Percentiles rank a stretch among this genome's conserved stretches.
Evolutionary conservation across 106 monocot species (phyloP).

Genomic region (Narthecium ossifragum): DNA sequence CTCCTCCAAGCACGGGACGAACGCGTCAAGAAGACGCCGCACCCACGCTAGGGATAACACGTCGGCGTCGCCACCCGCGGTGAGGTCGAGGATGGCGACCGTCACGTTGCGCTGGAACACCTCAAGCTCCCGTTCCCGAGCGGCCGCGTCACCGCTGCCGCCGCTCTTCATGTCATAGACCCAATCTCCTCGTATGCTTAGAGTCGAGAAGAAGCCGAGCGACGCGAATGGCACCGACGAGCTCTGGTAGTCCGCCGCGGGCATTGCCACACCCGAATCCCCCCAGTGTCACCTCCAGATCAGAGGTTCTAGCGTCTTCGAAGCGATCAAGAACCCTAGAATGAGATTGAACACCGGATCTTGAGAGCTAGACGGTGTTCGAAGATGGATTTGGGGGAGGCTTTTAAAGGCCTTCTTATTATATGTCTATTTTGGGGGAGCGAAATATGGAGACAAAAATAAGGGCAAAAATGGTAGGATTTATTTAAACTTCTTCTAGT

Average conservation of each 20-base stretch:
- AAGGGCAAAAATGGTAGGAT: too few species aligned
- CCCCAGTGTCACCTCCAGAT: background rate
- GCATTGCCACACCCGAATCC: conserved; percentile 21
- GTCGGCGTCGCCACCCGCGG: conserved; percentile 10
- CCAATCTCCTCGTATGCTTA: conserved; percentile 42
- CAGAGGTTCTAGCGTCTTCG: too few species aligned
- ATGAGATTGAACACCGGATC: too few species aligned
- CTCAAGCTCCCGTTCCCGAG: conserved; percentile 33
- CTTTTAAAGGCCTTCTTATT: too few species aligned
- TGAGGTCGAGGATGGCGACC: conserved; percentile 46
- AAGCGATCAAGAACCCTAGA: too few species aligned
- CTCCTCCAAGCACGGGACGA: conserved; percentile 48
- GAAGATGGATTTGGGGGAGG: too few species aligned
- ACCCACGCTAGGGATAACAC: conserved; percentile 58
- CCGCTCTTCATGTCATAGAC: conserved; percentile 22
- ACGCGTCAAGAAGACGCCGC: conserved; percentile 42
- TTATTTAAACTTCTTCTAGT: too few species aligned
- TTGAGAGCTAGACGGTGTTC: too few species aligned
- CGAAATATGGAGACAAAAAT: too few species aligned
- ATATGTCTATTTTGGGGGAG: too few species aligned
- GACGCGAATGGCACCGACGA: conserved; percentile 34
- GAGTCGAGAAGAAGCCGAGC: conserved; percentile 46
- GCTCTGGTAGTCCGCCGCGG: conserved; percentile 40
- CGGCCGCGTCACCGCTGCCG: conserved; percentile 9
- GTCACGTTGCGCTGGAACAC: conserved; percentile 50